These are phyloP conservation scores for Nitzschia palea DNA, from an alignment of 108 stramenopile genomes.

Conservation along the genomic window DNA sequence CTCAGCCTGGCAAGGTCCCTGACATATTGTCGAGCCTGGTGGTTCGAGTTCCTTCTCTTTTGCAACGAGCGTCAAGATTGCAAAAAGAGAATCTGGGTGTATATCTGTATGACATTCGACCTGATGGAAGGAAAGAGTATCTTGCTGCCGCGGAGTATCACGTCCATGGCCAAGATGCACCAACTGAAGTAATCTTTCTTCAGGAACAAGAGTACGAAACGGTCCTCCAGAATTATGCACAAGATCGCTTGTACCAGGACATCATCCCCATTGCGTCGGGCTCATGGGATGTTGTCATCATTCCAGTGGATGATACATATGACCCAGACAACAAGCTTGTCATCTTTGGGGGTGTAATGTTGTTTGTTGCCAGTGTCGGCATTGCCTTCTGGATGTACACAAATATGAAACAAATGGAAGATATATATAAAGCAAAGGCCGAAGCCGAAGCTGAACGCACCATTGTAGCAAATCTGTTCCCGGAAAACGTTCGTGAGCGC, in stretches of 20 bases:
- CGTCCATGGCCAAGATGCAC: not conserved
- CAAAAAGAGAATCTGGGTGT: not conserved
- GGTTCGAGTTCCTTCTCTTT: not conserved
- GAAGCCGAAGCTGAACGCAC: slow-evolving; percentile 16
- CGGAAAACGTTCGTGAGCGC: slow-evolving; percentile 5
- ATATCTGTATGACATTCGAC: not conserved
- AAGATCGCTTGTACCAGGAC: not conserved
- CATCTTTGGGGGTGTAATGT: slow-evolving; percentile 15
- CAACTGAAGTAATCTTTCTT: not conserved
- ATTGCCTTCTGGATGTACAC: slow-evolving; percentile 21
- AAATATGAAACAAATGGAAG: not conserved
- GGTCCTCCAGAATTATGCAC: not conserved
- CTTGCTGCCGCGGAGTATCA: not conserved
- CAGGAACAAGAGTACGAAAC: not conserved
- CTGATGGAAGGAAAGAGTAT: not conserved
- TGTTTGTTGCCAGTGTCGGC: not conserved
- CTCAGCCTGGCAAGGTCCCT: not conserved
- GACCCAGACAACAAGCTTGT: not conserved
- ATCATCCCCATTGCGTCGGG: slow-evolving; percentile 2
- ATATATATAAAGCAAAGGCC: slow-evolving; percentile 7
- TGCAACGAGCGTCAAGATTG: not conserved
- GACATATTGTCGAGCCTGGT: not conserved
- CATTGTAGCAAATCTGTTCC: slow-evolving; percentile 13
- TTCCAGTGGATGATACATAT: slow-evolving; percentile 7
- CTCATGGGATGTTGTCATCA: slow-evolving; percentile 9